Base-by-base conservation (phyloP, 2,329 filamentous ascomycete genomes). In the Westerdykella ornata region DNA sequence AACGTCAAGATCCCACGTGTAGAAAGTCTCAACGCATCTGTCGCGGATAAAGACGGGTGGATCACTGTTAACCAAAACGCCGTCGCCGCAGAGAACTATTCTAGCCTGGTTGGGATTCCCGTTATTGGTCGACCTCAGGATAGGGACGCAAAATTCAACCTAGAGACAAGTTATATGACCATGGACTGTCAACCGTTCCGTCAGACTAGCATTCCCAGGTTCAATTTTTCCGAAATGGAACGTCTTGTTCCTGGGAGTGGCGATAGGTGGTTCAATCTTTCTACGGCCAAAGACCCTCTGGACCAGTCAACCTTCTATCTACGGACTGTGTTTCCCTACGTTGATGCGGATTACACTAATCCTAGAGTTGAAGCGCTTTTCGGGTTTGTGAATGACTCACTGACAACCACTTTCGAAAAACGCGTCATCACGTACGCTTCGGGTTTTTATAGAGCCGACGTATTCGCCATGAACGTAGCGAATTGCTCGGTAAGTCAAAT, bases 1-100 rank as follows among this genome's bases (percentile, higher is more conserved):
- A 67, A 66, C 35, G 47, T 66, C 19, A 65, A 64, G 29, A 58
- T 67, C 5, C 63, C 57, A 2, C 44, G 29, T 3, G n/a, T 59
- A 3, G 49, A 54, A 3, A 13, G 30, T 0, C 15, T 58, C 5
- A 47, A 48, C n/a, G 14, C 12, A 0, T 42, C 47, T 0, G 35
- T 11, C 12, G 8, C 40, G 12, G 44, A 57, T 28, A n/a, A 41
- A 0, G 35, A 48, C n/a, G 55, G 52, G 0, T 66, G 61, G 60
- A 37, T 52, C 3, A 19, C 16, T n/a, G 43, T 60, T 0, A 44
- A 54, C 13, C 7, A 15, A 3, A 20, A 40, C 6, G 41, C 47
- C 2, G 38, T 39, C 3, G 2, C 37, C 7, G 48, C 56, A 12
- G 59, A 63, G 17, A 34, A 30, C 1, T 66, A 60, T 31, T 47